phyloP scores from a whole-genome alignment of 331 rosid species.

The Cydonia oblonga region DNA sequence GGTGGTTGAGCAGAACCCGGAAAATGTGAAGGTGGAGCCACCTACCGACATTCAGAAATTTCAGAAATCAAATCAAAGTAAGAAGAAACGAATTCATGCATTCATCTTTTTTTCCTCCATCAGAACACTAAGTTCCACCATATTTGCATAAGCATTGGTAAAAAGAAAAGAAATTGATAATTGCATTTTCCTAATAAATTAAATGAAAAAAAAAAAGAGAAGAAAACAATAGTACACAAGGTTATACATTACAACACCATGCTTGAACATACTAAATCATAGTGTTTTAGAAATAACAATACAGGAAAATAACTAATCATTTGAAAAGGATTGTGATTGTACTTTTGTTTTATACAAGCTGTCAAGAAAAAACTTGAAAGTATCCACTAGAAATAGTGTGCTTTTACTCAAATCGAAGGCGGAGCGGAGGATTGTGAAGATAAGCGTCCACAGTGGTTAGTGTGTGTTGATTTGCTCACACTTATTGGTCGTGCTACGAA shows the following conservation, averaged over 20 bases:
- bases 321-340: neutral
- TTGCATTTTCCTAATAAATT: neutral
- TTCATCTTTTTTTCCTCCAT: neutral
- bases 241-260: neutral
- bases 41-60: slow-evolving; percentile 29
- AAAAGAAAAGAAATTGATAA: neutral
- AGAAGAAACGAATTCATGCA: slow-evolving; percentile 1
- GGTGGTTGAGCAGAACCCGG: slow-evolving; percentile 65
- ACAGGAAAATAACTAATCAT: neutral
- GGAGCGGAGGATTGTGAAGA: neutral
- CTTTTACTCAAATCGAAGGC: neutral
- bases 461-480: neutral
- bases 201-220: neutral
- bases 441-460: neutral
- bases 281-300: neutral
- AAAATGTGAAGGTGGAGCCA: slow-evolving; percentile 45
- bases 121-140: neutral
- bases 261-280: neutral
- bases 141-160: neutral
- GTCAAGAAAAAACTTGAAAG: neutral
- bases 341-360: neutral
- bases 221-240: neutral
- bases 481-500: neutral
- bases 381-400: neutral
- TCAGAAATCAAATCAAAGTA: neutral